Evolutionary conservation across 2,329 filamentous ascomycete species (phyloP).

Genomic region (Hypomyces perniciosus): DNA sequence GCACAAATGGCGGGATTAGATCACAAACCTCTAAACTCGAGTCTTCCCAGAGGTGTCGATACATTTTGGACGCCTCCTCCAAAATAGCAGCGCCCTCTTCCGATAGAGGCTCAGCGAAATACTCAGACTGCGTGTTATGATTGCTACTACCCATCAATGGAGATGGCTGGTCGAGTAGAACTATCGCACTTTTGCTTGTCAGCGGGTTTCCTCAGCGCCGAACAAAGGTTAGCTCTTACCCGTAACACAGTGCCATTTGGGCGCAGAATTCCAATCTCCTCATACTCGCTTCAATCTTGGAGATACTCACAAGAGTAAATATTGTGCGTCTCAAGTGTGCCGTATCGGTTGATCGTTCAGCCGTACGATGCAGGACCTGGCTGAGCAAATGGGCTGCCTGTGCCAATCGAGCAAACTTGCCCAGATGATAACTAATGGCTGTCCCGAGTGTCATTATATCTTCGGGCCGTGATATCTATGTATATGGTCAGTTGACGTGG

Average conservation of each 20-base stretch:
- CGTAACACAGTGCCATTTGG: slow-evolving; percentile 9
- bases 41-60: not conserved
- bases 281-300: slow-evolving; percentile 3
- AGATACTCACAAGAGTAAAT: slow-evolving; percentile 7
- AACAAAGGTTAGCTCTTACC: not conserved
- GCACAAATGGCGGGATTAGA: not conserved
- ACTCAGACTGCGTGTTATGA: not conserved
- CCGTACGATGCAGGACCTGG: slow-evolving; percentile 3
- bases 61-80: not conserved
- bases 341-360: slow-evolving; percentile 3
- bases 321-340: slow-evolving; percentile 12
- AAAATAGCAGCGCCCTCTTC: not conserved
- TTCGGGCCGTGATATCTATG: not conserved
- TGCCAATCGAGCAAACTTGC: slow-evolving; percentile 11
- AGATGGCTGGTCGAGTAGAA: slow-evolving; percentile 2
- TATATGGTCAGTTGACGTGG: no score
- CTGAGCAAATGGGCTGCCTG: slow-evolving; percentile 12
- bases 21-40: not conserved
- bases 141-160: not conserved
- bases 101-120: not conserved
- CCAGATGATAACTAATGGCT: slow-evolving; percentile 8
- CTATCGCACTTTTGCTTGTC: slow-evolving; percentile 1
- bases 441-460: slow-evolving; percentile 4
- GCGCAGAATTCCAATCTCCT: slow-evolving; percentile 9
- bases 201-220: not conserved